Evolutionary conservation across 75 land plant species (phyloP).

Genomic region (Adiantum capillusveneris): DNA sequence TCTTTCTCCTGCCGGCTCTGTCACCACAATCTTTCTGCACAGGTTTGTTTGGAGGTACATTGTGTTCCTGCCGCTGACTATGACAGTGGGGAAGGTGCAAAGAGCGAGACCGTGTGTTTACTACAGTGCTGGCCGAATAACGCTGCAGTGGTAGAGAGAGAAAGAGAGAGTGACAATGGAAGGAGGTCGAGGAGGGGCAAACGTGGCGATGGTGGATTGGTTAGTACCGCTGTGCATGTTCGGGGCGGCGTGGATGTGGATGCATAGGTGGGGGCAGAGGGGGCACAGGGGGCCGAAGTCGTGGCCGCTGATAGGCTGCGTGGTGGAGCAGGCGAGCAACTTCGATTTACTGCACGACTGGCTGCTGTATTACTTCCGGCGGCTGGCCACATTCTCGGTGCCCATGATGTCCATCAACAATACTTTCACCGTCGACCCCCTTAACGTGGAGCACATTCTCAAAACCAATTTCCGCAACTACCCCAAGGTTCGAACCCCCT

Average conservation of each 20-base stretch:
- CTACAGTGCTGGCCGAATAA: too few relatives aligned
- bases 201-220: too few relatives aligned
- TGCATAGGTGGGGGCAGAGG: conserved; percentile 37
- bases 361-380: conserved; percentile 53
- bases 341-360: conserved; percentile 84
- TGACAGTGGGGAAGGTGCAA: too few relatives aligned
- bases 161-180: too few relatives aligned
- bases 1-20: too few relatives aligned
- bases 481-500: conserved; percentile 48
- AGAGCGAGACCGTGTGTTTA: too few relatives aligned
- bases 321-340: conserved; percentile 54
- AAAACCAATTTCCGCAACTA: conserved; percentile 73
- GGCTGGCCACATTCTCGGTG: conserved; percentile 37
- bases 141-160: too few relatives aligned
- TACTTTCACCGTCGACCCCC: conserved; percentile 75
- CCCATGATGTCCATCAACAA: conserved; percentile 51
- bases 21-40: too few relatives aligned
- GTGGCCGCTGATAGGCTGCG: conserved; percentile 79
- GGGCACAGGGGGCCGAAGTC: conserved; percentile 57
- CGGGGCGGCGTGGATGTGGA: conserved; percentile 40
- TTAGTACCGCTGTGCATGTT: too few relatives aligned
- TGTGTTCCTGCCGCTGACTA: too few relatives aligned
- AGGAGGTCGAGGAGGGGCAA: too few relatives aligned
- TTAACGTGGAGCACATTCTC: conserved; percentile 72
- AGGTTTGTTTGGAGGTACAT: too few relatives aligned